Conservation (phyloP, 805 yeast species). For the Candida pini region DNA sequence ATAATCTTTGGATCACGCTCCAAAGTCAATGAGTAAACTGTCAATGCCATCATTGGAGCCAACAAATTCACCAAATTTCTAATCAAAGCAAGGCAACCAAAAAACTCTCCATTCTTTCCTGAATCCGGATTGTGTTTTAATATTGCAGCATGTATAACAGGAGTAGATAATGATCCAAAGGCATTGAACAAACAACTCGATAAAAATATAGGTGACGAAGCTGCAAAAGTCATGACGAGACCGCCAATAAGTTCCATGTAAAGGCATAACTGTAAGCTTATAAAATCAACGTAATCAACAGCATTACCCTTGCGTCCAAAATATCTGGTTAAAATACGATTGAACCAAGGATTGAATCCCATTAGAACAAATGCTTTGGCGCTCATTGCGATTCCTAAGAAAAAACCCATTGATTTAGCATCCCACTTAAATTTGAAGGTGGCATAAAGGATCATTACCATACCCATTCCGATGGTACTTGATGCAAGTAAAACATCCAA, state of each 20-base stretch:
- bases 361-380: constrained; percentile 45
- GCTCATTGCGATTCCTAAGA: constrained; percentile 46
- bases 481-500: constrained; percentile 40
- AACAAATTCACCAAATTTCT: constrained; percentile 44
- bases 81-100: constrained; percentile 62
- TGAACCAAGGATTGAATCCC: constrained; percentile 44
- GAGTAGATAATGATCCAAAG: constrained; percentile 46
- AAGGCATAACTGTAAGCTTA: constrained; percentile 27
- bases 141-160: constrained; percentile 53
- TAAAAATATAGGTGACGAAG: constrained; percentile 26
- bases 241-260: constrained; percentile 35
- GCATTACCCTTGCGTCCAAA: constrained; percentile 33
- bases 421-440: constrained; percentile 50
- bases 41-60: constrained; percentile 44
- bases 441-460: constrained; percentile 45
- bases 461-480: constrained; percentile 35
- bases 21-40: constrained; percentile 42
- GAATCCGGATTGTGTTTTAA: constrained; percentile 54
- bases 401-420: constrained; percentile 49
- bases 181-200: constrained; percentile 34
- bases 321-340: constrained; percentile 30
- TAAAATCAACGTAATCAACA: constrained; percentile 41
- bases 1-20: constrained; percentile 33
- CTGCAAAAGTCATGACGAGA: constrained; percentile 29
- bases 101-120: constrained; percentile 60